Evolutionary conservation across 2,329 filamentous ascomycete species (phyloP).

Genomic region (Phialocephala subalpina): DNA sequence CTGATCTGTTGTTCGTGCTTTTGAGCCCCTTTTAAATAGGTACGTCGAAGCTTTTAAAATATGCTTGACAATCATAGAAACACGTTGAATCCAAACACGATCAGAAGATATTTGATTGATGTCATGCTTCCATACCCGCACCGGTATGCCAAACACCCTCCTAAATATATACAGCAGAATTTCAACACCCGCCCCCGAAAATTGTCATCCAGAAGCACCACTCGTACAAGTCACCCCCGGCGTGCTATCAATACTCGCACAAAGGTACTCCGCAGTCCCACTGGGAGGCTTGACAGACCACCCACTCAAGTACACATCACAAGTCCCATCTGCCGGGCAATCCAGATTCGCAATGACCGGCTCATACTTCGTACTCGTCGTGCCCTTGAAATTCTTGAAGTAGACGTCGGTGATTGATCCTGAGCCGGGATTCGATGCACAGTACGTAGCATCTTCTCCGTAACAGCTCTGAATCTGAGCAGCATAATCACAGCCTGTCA

Average conservation of each 20-base stretch:
- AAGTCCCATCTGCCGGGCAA: conserved; percentile 48
- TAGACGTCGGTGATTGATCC: conserved; percentile 46
- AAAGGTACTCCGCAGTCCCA: conserved; percentile 45
- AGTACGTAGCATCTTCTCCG: conserved; percentile 10
- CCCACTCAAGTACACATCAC: conserved; percentile 45
- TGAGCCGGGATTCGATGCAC: conserved; percentile 23
- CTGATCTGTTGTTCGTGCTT: too few relatives aligned
- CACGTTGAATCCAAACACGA: too few relatives aligned
- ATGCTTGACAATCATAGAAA: too few relatives aligned
- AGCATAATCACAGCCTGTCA: conserved; percentile 16
- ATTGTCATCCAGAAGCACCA: conserved; percentile 45
- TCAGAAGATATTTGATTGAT: too few relatives aligned
- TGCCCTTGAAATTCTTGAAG: conserved; percentile 49
- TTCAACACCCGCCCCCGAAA: background rate
- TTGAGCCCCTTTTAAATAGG: too few relatives aligned
- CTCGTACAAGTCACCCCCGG: conserved; percentile 45
- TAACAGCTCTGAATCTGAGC: conserved; percentile 19
- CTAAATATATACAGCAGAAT: too few relatives aligned
- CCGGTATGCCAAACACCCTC: too few relatives aligned
- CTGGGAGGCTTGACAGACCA: conserved; percentile 47
- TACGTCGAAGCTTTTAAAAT: too few relatives aligned
- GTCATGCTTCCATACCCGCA: too few relatives aligned
- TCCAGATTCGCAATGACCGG: conserved; percentile 48
- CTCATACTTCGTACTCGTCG: conserved; percentile 48
- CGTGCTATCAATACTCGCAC: conserved; percentile 45